Evolutionary conservation across 305 asterid genomes (phyloP).

Genomic region (Fraxinus platypoda): DNA sequence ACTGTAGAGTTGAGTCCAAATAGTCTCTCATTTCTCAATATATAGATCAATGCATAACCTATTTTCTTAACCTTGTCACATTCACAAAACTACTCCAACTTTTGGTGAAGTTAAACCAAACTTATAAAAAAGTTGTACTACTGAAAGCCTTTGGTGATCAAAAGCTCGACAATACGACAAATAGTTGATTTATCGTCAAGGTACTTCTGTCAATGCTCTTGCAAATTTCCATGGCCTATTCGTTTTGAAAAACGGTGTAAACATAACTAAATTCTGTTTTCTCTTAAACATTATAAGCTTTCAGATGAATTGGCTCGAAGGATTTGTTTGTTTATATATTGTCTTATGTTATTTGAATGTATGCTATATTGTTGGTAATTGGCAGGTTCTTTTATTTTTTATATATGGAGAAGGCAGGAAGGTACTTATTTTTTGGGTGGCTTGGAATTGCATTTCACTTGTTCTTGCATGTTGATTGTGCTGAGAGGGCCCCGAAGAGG

Average conservation of each 20-base stretch:
- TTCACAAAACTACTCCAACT: not conserved
- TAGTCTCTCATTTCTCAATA: not conserved
- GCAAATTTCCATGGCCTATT: not conserved
- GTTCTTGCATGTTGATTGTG: not conserved
- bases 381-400: not conserved
- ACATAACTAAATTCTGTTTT: too few relatives aligned
- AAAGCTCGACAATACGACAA: not conserved
- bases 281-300: too few relatives aligned
- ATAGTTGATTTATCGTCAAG: not conserved
- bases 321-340: too few relatives aligned
- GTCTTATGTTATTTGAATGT: too few relatives aligned
- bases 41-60: not conserved
- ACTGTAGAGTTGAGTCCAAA: not conserved
- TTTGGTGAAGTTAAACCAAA: not conserved
- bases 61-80: not conserved
- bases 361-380: not conserved
- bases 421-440: not conserved
- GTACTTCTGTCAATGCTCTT: not conserved
- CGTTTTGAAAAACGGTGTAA: not conserved
- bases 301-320: too few relatives aligned
- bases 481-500: not conserved
- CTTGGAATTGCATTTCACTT: not conserved
- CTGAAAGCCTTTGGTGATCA: not conserved
- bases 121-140: too few relatives aligned
- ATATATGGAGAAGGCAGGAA: not conserved